These are phyloP conservation scores for Globisporangium irregulare DNA, from an alignment of 352 stramenopile species.

Conservation along the genomic window DNA sequence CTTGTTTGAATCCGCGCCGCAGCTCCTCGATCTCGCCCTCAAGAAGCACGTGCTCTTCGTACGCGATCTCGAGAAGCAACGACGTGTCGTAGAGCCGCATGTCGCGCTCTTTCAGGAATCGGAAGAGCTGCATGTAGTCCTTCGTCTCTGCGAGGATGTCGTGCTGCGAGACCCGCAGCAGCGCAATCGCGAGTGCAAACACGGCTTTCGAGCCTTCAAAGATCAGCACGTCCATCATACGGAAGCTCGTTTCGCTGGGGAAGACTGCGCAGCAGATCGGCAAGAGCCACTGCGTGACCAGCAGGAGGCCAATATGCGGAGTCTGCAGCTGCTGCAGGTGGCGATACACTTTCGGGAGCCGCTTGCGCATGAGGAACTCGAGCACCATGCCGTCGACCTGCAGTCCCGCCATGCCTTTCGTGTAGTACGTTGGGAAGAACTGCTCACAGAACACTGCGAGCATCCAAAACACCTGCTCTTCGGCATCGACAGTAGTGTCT, in stretches of 20 bases:
- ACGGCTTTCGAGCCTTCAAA: slow-evolving; percentile 48
- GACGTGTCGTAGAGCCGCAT: slow-evolving; percentile 55
- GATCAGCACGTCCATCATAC: slow-evolving; percentile 58
- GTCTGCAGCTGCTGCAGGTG: slow-evolving; percentile 58
- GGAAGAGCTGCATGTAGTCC: slow-evolving; percentile 71
- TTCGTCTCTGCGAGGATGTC: slow-evolving; percentile 48
- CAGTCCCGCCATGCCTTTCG: slow-evolving; percentile 58
- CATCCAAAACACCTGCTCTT: slow-evolving; percentile 66
- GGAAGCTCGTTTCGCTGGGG: slow-evolving; percentile 60
- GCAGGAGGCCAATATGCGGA: slow-evolving; percentile 50
- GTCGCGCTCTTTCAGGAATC: slow-evolving; percentile 55
- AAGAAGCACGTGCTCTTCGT: slow-evolving; percentile 46
- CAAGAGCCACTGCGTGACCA: slow-evolving; percentile 67
- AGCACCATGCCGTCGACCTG: slow-evolving; percentile 57
- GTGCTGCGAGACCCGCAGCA: slow-evolving; percentile 56
- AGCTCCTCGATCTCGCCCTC: slow-evolving; percentile 22
- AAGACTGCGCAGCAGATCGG: slow-evolving; percentile 66
- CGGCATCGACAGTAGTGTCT: slow-evolving; percentile 9
- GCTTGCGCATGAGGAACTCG: slow-evolving; percentile 39
- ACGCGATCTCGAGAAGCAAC: slow-evolving; percentile 54
- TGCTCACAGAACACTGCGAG: slow-evolving; percentile 51
- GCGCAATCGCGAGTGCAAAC: slow-evolving; percentile 50
- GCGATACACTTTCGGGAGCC: slow-evolving; percentile 51
- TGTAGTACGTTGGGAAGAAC: slow-evolving; percentile 61
- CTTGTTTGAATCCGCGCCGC: slow-evolving; percentile 4